Percentiles rank a stretch among this genome's conserved stretches.
Evolutionary conservation across 352 stramenopile genomes (phyloP).

Genomic region (Globisporangium canariense): DNA sequence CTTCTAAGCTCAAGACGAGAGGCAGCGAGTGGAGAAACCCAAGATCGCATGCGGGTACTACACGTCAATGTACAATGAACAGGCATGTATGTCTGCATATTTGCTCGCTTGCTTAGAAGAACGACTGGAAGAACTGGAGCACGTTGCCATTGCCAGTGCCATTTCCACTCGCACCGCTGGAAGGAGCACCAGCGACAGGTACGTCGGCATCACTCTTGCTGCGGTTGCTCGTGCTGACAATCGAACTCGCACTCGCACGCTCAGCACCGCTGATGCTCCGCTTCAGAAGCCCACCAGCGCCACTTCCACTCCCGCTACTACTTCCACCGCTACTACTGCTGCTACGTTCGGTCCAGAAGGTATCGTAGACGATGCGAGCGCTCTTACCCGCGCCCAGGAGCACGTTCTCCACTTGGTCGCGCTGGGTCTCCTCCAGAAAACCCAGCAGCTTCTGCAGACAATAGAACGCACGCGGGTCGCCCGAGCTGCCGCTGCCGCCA

Average conservation of each 20-base stretch:
- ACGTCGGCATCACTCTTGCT: neutral
- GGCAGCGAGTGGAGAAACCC: neutral
- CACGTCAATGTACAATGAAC: too few species aligned
- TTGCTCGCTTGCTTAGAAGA: constrained; percentile 9
- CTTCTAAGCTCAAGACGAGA: too few species aligned
- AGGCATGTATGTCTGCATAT: neutral
- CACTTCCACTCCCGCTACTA: neutral
- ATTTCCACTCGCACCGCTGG: neutral
- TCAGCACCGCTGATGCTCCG: neutral
- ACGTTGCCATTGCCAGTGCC: neutral
- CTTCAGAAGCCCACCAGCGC: constrained; percentile 1
- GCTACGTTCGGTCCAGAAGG: constrained; percentile 56
- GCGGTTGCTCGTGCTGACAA: neutral
- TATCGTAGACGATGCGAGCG: constrained; percentile 47
- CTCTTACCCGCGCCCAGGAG: constrained; percentile 57
- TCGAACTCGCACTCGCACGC: neutral
- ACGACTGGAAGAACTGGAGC: constrained; percentile 18
- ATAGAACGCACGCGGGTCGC: constrained; percentile 49
- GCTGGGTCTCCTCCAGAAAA: constrained; percentile 53
- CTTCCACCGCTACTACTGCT: neutral
- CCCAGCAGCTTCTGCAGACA: constrained; percentile 63
- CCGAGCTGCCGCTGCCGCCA: constrained; percentile 6
- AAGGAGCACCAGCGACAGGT: too few species aligned
- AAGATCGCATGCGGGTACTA: too few species aligned
- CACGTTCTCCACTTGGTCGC: constrained; percentile 50